A percentile compares a stretch with the other conserved stretches of the same genome.
phyloP scores from a whole-genome alignment of 148 eudicot genomes.

The Cornus controversa region DNA sequence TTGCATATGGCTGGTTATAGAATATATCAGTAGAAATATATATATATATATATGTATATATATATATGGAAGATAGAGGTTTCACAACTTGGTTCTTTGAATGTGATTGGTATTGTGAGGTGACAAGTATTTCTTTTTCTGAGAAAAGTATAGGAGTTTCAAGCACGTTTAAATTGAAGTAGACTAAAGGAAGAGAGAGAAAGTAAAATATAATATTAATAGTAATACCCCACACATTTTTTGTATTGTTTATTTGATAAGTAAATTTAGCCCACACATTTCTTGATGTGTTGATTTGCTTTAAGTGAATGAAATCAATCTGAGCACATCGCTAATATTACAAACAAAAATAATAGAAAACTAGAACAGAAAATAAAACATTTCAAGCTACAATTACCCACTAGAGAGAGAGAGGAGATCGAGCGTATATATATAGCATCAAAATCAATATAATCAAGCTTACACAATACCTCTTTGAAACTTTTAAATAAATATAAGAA shows the following conservation, averaged over 20 bases:
- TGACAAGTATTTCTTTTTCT: neutral
- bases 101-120: neutral
- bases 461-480: neutral
- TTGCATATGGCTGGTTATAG: neutral
- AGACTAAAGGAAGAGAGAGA: neutral
- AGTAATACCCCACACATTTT: too few relatives aligned
- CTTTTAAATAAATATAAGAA: neutral
- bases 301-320: slow-evolving; percentile 17
- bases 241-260: too few relatives aligned
- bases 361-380: neutral
- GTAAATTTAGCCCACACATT: too few relatives aligned
- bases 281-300: slow-evolving; percentile 62
- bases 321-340: neutral
- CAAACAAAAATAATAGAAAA: neutral
- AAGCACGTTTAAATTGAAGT: neutral
- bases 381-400: neutral
- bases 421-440: neutral
- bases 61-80: neutral
- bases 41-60: too few relatives aligned
- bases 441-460: neutral
- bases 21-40: neutral
- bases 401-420: neutral
- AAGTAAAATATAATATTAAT: too few relatives aligned
- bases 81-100: too few relatives aligned
- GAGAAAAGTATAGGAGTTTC: neutral